Evolutionary conservation across 495 filamentous ascomycete genomes (phyloP), one percentile per base, ranked within the genome.

Genomic region (Rhypophila decipiens): DNA sequence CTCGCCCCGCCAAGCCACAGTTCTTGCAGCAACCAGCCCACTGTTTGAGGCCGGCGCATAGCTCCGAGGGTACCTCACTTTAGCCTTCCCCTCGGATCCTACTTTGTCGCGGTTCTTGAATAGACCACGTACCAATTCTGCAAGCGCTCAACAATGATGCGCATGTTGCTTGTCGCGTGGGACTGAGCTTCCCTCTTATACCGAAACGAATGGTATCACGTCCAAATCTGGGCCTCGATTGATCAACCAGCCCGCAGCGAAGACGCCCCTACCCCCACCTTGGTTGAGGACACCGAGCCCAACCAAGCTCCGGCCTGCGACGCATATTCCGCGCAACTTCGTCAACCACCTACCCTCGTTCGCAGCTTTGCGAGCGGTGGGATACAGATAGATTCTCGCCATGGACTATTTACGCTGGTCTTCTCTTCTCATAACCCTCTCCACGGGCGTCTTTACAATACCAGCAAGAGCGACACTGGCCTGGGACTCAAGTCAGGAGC

Each of bases 401-500:
- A 31, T 31, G 27, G 27, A 13, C 7, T 39, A 22, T 5, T 36
- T 50, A 1, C 29, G 36, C 13, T 51, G 48, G 49, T 37, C 22
- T 19, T 50, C 47, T 20, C 39, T 54, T 9, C 36, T 56, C 21
- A 15, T 62, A 34, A 40, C 51, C 18, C 29, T 62, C 31, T 37
- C 56, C 39, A 51, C 37, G 39, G 24, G 31, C 23, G 11, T 51
- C 20, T 22, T 23, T 10, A 40, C 27, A 7, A 13, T 13, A 13
- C 27, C 18, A 24, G 43, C 37, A 33, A 33, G 47, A 21, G 50
- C 49, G 20, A 44, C 55, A 15, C 31, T 41, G 2, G 49, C 39
- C 11, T 40, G 46, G 44, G 44, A 52, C 33, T 39, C 13, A 24
- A 41, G 48, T 17, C 59, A 62, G 39, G 48, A 56, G 42, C 61